Percentiles rank a stretch among this genome's conserved stretches.
These are phyloP conservation scores for Plenodomus tracheiphilus DNA, from an alignment of 2,329 filamentous ascomycete genomes.

Conservation along the genomic window DNA sequence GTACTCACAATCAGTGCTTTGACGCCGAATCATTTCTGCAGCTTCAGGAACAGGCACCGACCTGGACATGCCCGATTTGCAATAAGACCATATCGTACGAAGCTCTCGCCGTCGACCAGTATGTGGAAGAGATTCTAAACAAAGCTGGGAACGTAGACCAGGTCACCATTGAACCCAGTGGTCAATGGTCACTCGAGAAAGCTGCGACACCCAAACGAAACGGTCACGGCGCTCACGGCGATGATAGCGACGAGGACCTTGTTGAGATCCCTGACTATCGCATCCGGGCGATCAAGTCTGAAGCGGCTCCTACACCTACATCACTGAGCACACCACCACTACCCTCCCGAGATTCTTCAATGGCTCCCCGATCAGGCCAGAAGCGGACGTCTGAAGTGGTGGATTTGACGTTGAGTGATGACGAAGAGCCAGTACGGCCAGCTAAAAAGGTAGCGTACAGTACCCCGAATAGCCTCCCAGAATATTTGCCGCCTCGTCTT, in stretches of 20 bases:
- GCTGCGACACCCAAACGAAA: constrained; percentile 44
- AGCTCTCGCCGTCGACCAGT: constrained; percentile 85
- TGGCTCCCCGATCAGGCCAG: constrained; percentile 39
- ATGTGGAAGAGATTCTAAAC: constrained; percentile 83
- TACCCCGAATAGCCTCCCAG: constrained; percentile 42
- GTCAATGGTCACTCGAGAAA: constrained; percentile 67
- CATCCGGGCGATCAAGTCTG: constrained; percentile 46
- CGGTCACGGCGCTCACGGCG: constrained; percentile 42
- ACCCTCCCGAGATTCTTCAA: constrained; percentile 49
- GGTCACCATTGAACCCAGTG: constrained; percentile 86
- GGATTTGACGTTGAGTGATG: constrained; percentile 54
- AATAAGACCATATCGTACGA: constrained; percentile 82
- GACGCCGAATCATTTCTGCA: constrained; percentile 91
- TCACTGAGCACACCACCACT: constrained; percentile 51
- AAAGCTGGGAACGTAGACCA: constrained; percentile 76
- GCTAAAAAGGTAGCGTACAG: constrained; percentile 48
- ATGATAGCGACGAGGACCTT: constrained; percentile 51
- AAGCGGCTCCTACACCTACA: constrained; percentile 41
- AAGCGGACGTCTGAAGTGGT: constrained; percentile 54
- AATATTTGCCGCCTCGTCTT: constrained; percentile 35
- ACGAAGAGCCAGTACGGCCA: constrained; percentile 48
- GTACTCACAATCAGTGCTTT: constrained; percentile 92
- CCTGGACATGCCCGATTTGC: constrained; percentile 95
- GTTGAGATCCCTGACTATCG: constrained; percentile 49
- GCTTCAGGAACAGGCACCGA: constrained; percentile 92